phyloP scores from a whole-genome alignment of 106 monocot genomes.

The Hemerocallis citrina region DNA sequence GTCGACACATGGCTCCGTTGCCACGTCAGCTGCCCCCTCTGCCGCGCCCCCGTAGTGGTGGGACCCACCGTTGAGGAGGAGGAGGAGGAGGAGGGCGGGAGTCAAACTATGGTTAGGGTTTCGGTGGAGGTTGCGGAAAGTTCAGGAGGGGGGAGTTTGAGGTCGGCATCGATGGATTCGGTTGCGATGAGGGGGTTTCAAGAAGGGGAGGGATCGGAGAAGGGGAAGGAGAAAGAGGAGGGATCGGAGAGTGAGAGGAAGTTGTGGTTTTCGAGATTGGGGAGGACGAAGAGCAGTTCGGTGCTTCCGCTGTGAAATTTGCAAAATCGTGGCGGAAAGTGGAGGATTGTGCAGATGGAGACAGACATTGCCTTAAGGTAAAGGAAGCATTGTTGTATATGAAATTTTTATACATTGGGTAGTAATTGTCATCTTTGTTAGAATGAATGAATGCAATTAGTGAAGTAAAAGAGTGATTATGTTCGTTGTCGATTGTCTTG shows the following conservation, averaged over 20 bases:
- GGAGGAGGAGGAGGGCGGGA: background rate
- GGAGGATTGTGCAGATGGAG: too few species aligned
- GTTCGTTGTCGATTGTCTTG: too few species aligned
- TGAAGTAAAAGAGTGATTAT: too few species aligned
- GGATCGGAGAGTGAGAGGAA: slow-evolving; percentile 2
- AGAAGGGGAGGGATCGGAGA: background rate
- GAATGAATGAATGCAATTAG: too few species aligned
- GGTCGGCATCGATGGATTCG: slow-evolving; percentile 2
- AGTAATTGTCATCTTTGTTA: too few species aligned
- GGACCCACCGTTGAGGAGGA: background rate
- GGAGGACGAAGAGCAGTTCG: slow-evolving; percentile 7
- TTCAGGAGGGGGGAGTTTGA: background rate
- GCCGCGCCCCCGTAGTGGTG: slow-evolving; percentile 6
- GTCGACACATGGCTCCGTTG: slow-evolving; percentile 31
- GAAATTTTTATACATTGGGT: too few species aligned
- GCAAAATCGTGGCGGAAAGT: background rate
- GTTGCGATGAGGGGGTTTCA: background rate
- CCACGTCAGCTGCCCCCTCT: slow-evolving; percentile 27
- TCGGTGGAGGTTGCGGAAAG: slow-evolving; percentile 2
- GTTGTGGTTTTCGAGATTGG: slow-evolving; percentile 5
- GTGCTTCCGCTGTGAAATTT: slow-evolving; percentile 5
- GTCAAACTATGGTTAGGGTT: background rate
- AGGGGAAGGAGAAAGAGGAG: background rate
- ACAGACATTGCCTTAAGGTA: too few species aligned
- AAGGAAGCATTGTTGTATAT: too few species aligned